A percentile compares a stretch with the other conserved stretches of the same genome.
These are phyloP conservation scores for Cucurbita pepo DNA, from an alignment of 306 rosid species.

Conservation along the genomic window DNA sequence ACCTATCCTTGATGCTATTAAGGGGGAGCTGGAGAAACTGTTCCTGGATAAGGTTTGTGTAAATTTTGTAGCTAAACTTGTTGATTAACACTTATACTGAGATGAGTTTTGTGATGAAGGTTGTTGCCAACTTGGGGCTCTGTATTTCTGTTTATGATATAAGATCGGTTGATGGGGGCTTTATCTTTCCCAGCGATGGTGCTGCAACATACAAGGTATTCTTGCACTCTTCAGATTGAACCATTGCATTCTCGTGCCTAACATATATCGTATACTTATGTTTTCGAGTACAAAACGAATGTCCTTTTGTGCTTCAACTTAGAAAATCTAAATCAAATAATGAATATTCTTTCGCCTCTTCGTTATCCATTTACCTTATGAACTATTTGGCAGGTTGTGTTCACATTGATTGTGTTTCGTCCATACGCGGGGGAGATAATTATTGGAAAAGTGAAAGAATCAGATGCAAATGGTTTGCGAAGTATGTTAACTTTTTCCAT, in stretches of 20 bases:
- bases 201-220: conserved; percentile 63
- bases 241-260: background rate
- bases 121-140: conserved; percentile 66
- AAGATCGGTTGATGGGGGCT: conserved; percentile 50
- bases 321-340: background rate
- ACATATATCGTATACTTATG: background rate
- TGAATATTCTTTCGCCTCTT: background rate
- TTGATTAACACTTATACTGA: background rate
- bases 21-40: conserved; percentile 55
- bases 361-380: background rate
- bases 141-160: conserved; percentile 66
- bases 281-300: background rate
- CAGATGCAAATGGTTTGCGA: conserved; percentile 20
- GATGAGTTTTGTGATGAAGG: conserved; percentile 29
- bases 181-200: conserved; percentile 56
- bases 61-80: background rate
- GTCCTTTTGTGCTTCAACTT: background rate
- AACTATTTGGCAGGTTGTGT: conserved; percentile 34
- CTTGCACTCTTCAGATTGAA: background rate
- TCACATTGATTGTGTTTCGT: conserved; percentile 54
- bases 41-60: conserved; percentile 56
- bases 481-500: conserved; percentile 5
- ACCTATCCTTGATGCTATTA: conserved; percentile 48
- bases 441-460: conserved; percentile 38
- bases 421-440: conserved; percentile 68